These are phyloP conservation scores for Trematosphaeria pertusa DNA, from an alignment of 2,329 filamentous ascomycete genomes.

Conservation along the genomic window DNA sequence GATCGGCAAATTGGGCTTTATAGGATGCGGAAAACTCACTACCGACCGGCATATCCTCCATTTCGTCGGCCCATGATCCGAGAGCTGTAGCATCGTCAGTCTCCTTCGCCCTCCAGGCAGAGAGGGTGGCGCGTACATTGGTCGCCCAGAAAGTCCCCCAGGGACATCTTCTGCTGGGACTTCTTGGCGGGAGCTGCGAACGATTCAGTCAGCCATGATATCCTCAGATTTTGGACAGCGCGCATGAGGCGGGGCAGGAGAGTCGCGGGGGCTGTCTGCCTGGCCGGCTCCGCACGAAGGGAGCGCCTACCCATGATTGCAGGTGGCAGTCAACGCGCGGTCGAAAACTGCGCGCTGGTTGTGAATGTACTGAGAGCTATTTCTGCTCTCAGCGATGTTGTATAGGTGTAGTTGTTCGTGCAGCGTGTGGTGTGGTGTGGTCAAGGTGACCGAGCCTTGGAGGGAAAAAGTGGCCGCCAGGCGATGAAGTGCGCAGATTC, in stretches of 20 bases:
- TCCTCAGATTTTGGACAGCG: conserved; percentile 16
- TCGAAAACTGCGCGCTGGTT: conserved; percentile 45
- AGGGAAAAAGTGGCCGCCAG: conserved; percentile 33
- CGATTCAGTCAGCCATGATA: conserved; percentile 53
- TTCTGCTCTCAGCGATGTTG: conserved; percentile 33
- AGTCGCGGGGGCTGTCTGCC: conserved; percentile 27
- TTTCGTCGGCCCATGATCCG: conserved; percentile 98
- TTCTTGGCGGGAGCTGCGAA: conserved; percentile 85
- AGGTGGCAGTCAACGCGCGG: conserved; percentile 50
- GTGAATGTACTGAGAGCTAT: conserved; percentile 35
- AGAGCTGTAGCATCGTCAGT: conserved; percentile 60
- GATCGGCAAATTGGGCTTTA: conserved; percentile 1
- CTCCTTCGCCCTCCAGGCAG: conserved; percentile 21
- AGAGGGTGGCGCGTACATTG: conserved; percentile 69
- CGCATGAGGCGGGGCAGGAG: conserved; percentile 34
- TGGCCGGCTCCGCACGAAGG: conserved; percentile 33
- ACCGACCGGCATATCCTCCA: conserved; percentile 82
- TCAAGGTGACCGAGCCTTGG: conserved; percentile 31
- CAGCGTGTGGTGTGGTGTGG: conserved; percentile 24
- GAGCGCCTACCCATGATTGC: conserved; percentile 66
- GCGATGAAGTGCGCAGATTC: conserved; percentile 30
- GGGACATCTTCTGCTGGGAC: conserved; percentile 95
- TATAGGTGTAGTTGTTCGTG: conserved; percentile 31
- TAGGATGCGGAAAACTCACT: conserved; percentile 61
- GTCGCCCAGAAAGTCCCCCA: conserved; percentile 94